Base-by-base conservation (phyloP, 2,329 filamentous ascomycete species). In the Clonostachys sp. region DNA sequence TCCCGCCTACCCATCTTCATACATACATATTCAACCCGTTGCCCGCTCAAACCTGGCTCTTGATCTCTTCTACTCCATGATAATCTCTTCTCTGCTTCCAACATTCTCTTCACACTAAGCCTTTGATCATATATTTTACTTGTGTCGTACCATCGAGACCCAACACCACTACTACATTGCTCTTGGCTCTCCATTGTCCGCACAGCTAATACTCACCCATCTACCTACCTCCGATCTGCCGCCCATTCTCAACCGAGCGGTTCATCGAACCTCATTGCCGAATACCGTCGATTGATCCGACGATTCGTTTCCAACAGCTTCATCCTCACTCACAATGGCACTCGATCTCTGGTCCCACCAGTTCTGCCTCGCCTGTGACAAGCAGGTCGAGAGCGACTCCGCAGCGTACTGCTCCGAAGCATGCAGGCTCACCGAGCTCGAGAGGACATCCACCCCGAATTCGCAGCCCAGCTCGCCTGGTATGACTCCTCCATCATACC, bases 341-440 rank as follows among this genome's bases (percentile, higher is more conserved):
- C 71, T 73, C 62, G 77, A 81, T 56, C 68, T 74, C 61, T 96
- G 91, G 90, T 88, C 88, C 59, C 89, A 87, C 67, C 86, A 95
- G 70, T 96, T 90, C 80, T 96, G 91, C 78, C 83, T 96, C 59
- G 84, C 87, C 73, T 96, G 91, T 75, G 91, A 96, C 73, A 86
- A 87, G 72, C 68, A 71, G 58, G 66, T 70, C 44, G 89, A 95
- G 71, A 91, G 87, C 51, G 81, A 88, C 54, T 84, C 84, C 48
- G 84, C 84, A 52, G 83, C 88, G 55, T 96, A 95, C 77, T 96
- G 91, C 78, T 95, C 90, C 42, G 91, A 96, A 71, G 82, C 88
- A 33, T 96, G 91, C 78, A 83, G 90, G 55, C 77, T 96, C 41
- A 87, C 89, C 55, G 91, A 96, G 70, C 84, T 92, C 58, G 91